Conservation (phyloP, 2,329 filamentous ascomycete genomes). For the Rhynchosporium secalis region DNA sequence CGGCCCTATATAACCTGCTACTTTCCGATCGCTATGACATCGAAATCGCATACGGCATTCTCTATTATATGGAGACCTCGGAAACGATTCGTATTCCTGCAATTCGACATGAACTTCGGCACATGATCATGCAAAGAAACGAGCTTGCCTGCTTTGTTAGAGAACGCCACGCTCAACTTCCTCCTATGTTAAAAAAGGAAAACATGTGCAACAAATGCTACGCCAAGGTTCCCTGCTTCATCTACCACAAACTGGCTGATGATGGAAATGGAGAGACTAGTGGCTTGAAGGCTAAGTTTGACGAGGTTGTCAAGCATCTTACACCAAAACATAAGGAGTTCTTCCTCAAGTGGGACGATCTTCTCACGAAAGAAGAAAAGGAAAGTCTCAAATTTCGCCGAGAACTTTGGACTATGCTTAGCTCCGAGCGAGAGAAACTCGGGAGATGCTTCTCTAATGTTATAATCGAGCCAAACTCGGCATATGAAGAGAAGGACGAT, state of each 20-base stretch:
- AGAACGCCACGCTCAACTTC: conserved; percentile 75
- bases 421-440: conserved; percentile 80
- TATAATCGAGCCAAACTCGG: conserved; percentile 76
- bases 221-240: conserved; percentile 85
- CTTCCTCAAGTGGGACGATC: conserved; percentile 90
- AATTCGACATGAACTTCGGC: conserved; percentile 82
- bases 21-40: conserved; percentile 95
- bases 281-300: conserved; percentile 78
- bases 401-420: conserved; percentile 96
- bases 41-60: conserved; percentile 81
- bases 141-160: conserved; percentile 82
- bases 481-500: conserved; percentile 65
- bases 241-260: conserved; percentile 89
- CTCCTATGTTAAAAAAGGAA: conserved; percentile 80
- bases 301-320: conserved; percentile 77
- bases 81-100: conserved; percentile 83
- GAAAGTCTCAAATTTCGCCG: conserved; percentile 83
- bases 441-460: conserved; percentile 90
- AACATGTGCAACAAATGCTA: conserved; percentile 86
- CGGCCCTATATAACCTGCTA: conserved; percentile 87
- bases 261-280: conserved; percentile 79
- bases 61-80: conserved; percentile 94
- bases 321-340: conserved; percentile 74
- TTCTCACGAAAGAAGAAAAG: conserved; percentile 92
- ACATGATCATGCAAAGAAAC: conserved; percentile 97